Evolutionary conservation across 345 rosid genomes (phyloP).

Genomic region (Populus tremula): DNA sequence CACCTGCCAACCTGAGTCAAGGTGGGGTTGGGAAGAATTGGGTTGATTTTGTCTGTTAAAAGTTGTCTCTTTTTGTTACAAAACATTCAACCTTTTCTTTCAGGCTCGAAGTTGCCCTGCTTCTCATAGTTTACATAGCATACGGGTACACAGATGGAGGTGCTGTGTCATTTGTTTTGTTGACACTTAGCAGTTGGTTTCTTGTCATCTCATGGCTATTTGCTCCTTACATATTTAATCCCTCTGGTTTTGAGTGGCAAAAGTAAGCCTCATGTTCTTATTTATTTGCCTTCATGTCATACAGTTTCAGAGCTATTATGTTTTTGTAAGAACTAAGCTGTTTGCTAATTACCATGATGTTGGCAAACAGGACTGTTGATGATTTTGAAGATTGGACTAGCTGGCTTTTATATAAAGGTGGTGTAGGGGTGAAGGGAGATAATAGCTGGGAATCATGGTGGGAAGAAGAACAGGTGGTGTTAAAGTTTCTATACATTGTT

Average conservation of each 20-base stretch:
- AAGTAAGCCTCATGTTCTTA: constrained; percentile 51
- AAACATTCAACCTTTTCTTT: constrained; percentile 3
- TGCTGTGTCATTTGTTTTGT: constrained; percentile 65
- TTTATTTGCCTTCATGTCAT: not conserved
- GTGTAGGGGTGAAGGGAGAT: constrained; percentile 97
- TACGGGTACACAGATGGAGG: constrained; percentile 82
- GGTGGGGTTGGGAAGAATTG: not conserved
- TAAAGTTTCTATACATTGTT: not conserved
- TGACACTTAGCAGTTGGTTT: constrained; percentile 95
- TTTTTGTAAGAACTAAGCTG: not conserved
- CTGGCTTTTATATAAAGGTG: constrained; percentile 99
- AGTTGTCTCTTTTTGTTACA: too few species aligned
- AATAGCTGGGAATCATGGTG: constrained; percentile 99
- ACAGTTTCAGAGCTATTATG: not conserved
- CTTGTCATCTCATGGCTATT: constrained; percentile 97
- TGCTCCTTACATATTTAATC: constrained; percentile 97
- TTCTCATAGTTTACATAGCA: constrained; percentile 88
- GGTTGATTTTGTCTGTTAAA: not conserved
- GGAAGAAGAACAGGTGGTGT: constrained; percentile 91
- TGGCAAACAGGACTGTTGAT: constrained; percentile 75
- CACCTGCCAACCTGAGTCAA: not conserved
- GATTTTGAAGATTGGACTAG: constrained; percentile 96
- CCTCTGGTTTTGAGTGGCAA: constrained; percentile 99
- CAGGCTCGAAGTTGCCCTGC: constrained; percentile 97
- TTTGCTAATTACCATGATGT: not conserved